phyloP scores from a whole-genome alignment of 805 yeast genomes.

The Scheffersomyces stipitis region DNA sequence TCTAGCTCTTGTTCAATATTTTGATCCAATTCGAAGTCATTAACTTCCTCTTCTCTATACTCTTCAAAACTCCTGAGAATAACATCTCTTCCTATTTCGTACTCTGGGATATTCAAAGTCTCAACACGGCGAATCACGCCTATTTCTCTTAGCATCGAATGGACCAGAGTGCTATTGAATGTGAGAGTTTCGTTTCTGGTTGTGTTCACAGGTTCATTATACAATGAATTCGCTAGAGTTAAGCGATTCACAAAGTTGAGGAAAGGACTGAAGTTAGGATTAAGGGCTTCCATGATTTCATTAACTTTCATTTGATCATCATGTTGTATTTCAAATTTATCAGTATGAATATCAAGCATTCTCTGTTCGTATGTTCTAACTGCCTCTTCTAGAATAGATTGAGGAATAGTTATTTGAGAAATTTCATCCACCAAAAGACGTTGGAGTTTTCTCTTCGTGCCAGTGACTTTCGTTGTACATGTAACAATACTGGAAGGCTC shows the following conservation, averaged over 20 bases:
- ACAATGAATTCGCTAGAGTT: too few relatives aligned
- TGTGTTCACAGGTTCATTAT: too few relatives aligned
- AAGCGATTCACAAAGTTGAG: background rate
- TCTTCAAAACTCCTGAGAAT: constrained; percentile 1
- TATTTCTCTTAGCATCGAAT: background rate
- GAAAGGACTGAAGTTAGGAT: background rate
- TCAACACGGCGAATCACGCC: background rate
- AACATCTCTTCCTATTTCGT: constrained; percentile 15
- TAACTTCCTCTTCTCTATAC: background rate
- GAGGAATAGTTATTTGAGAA: too few relatives aligned
- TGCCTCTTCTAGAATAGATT: too few relatives aligned
- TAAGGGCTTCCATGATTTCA: background rate
- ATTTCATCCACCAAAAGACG: too few relatives aligned
- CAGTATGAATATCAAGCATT: too few relatives aligned
- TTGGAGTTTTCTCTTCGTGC: too few relatives aligned
- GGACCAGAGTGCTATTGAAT: background rate
- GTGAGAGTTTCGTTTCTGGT: background rate
- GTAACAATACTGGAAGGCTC: too few relatives aligned
- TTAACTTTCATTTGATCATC: too few relatives aligned
- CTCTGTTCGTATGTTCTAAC: too few relatives aligned
- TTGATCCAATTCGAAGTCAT: constrained; percentile 1
- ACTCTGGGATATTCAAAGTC: background rate
- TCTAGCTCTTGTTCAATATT: background rate
- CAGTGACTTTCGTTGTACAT: too few relatives aligned
- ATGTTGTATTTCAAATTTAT: too few relatives aligned